These are phyloP conservation scores for Lasiosphaeria hispida DNA, from an alignment of 495 filamentous ascomycete genomes.

Conservation along the genomic window DNA sequence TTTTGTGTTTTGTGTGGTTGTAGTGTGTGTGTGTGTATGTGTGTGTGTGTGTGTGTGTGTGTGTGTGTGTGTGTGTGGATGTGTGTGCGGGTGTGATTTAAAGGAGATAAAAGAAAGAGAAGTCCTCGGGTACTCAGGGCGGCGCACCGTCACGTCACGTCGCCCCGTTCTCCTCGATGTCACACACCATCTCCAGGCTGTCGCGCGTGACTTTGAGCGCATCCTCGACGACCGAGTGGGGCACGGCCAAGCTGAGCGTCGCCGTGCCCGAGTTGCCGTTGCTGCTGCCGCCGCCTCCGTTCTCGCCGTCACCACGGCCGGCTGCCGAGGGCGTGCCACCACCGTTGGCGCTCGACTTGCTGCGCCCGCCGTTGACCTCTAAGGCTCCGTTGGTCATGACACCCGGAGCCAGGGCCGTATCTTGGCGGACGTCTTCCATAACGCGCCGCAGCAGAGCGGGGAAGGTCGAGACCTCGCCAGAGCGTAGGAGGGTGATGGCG, in stretches of 20 bases:
- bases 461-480: conserved; percentile 51
- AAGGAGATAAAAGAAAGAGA: background rate
- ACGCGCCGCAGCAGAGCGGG: conserved; percentile 51
- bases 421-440: conserved; percentile 52
- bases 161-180: conserved; percentile 40
- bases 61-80: background rate
- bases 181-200: conserved; percentile 48
- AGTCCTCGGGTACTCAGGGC: background rate
- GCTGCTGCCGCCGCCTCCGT: conserved; percentile 16
- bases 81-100: background rate
- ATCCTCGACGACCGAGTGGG: conserved; percentile 49
- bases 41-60: background rate
- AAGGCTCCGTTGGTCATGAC: conserved; percentile 14
- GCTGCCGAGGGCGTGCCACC: conserved; percentile 8
- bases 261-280: conserved; percentile 23
- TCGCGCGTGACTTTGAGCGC: conserved; percentile 53
- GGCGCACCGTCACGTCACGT: conserved; percentile 21
- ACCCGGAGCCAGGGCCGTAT: conserved; percentile 33
- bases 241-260: conserved; percentile 43
- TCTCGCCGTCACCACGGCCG: conserved; percentile 15
- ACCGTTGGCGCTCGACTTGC: conserved; percentile 21
- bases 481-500: conserved; percentile 52
- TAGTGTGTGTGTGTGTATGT: background rate
- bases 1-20: background rate
- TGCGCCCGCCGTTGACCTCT: conserved; percentile 19